Evolutionary conservation across 2,329 filamentous ascomycete genomes (phyloP), one percentile per base, ranked within the genome.

Genomic region (Fusarium guadeloupense): DNA sequence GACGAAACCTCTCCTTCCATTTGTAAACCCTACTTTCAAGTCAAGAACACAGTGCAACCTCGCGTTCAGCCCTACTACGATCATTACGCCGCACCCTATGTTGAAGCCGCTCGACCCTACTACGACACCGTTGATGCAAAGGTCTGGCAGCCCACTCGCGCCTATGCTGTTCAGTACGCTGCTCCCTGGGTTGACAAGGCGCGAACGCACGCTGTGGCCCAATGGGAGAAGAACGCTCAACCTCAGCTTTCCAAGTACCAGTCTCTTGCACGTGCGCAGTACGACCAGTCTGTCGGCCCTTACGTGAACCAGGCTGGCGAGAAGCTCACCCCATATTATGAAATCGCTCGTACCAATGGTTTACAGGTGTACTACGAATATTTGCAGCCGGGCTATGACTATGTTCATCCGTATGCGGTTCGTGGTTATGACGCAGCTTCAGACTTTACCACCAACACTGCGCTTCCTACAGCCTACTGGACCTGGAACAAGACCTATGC

Each of bases 41-140:
- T 87, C 80, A 79, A 88, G 82, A 76, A 82, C 17, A 71, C 78
- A 53, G 79, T 93, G 56, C 78, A 86, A 21, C 95, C 95, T 4
- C 89, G 94, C 74, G 71, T 96, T 26, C 83, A 89, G 68, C 94
- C 93, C 4, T 96, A 96, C 77, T 98, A 97, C 76, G 80, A 94
- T 66, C 76, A 85, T 54, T 96, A 97, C 71, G 89, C 91, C 20
- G 90, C 89, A 6, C 91, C 92, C 4, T 95, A 97, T 72, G 86
- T 97, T 59, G 84, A 93, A 31, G 78, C 86, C 43, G 89, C 85
- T 30, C 86, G 85, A 57, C 94, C 94, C 1, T 97, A 98, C 76
- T 89, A 89, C 71, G 71, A 85, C 16, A 78, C 79, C 0, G 75
- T 86, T 41, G 81, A 89, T 63, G 84, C 87, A 65, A 78, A 82